These are phyloP conservation scores for Epichloe amarillans DNA, from an alignment of 2,329 filamentous ascomycete genomes.

Conservation along the genomic window DNA sequence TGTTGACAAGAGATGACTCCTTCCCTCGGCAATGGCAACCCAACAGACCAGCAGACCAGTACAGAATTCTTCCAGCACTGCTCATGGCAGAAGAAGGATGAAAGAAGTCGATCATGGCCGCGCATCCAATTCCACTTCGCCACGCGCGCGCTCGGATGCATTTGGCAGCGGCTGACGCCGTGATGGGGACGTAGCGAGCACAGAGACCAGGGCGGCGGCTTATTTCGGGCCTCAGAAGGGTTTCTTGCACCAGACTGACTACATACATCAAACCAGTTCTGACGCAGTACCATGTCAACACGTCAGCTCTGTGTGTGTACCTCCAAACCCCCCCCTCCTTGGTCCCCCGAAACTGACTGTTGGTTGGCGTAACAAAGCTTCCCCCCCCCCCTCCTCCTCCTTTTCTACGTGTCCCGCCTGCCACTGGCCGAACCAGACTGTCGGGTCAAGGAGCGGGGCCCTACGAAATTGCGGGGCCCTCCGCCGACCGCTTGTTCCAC, in stretches of 20 bases:
- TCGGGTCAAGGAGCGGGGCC: conserved; percentile 9
- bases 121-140: background rate
- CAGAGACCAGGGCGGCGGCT: background rate
- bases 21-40: too few relatives aligned
- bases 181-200: background rate
- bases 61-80: too few relatives aligned
- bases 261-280: too few relatives aligned
- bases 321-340: background rate
- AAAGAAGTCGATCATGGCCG: background rate
- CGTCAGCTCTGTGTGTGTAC: background rate
- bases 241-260: background rate
- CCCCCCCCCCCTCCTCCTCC: background rate
- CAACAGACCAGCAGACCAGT: too few relatives aligned
- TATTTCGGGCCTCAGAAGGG: background rate
- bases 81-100: background rate
- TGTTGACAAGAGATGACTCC: too few relatives aligned
- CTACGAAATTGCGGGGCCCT: conserved; percentile 2
- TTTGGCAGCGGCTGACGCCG: background rate
- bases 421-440: conserved; percentile 12
- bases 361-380: background rate
- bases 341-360: background rate
- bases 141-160: background rate
- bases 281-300: background rate
- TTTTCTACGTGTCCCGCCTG: background rate
- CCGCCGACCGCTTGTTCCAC: too few relatives aligned